These are phyloP conservation scores for Aspergillus incahuasiensis DNA, from an alignment of 495 filamentous ascomycete species.

Conservation along the genomic window DNA sequence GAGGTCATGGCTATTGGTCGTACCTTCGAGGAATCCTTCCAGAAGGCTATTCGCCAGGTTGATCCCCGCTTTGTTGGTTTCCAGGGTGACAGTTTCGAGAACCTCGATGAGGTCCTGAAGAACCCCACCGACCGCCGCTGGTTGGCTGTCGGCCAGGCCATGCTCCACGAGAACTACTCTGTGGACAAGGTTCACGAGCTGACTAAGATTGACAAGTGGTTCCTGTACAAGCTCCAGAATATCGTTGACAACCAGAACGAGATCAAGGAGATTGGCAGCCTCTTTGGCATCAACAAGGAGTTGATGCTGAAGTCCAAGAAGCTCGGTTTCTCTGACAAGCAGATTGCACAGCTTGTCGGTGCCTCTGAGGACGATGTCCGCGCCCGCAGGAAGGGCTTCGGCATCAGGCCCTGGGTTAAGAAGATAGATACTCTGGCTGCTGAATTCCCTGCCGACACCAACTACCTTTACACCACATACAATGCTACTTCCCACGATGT, in stretches of 20 bases:
- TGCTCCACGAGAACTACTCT: slow-evolving; percentile 93
- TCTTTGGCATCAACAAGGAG: slow-evolving; percentile 82
- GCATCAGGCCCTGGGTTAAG: slow-evolving; percentile 87
- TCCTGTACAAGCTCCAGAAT: slow-evolving; percentile 95
- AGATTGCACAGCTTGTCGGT: slow-evolving; percentile 83
- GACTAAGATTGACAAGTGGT: slow-evolving; percentile 99
- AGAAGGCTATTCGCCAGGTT: slow-evolving; percentile 96
- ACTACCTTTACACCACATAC: slow-evolving; percentile 98
- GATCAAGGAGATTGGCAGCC: slow-evolving; percentile 80
- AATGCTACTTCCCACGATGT: slow-evolving; percentile 96
- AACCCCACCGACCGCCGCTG: slow-evolving; percentile 94
- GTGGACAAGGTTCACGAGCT: slow-evolving; percentile 87
- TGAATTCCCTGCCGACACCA: slow-evolving; percentile 95
- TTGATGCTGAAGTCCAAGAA: slow-evolving; percentile 88
- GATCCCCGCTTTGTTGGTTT: slow-evolving; percentile 89
- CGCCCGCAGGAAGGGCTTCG: slow-evolving; percentile 76
- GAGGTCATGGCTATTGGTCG: slow-evolving; percentile 99
- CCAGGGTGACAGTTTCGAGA: slow-evolving; percentile 90
- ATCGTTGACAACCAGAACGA: slow-evolving; percentile 86
- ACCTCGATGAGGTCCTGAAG: slow-evolving; percentile 81
- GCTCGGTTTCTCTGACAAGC: slow-evolving; percentile 93
- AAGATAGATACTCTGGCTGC: slow-evolving; percentile 96
- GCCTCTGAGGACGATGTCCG: slow-evolving; percentile 87
- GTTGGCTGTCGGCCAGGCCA: slow-evolving; percentile 95
- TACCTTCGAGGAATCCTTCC: slow-evolving; percentile 98